Percentiles rank a stretch among this genome's conserved stretches.
phyloP scores from a whole-genome alignment of 2,329 filamentous ascomycete genomes.

The Epichloe sibirici region DNA sequence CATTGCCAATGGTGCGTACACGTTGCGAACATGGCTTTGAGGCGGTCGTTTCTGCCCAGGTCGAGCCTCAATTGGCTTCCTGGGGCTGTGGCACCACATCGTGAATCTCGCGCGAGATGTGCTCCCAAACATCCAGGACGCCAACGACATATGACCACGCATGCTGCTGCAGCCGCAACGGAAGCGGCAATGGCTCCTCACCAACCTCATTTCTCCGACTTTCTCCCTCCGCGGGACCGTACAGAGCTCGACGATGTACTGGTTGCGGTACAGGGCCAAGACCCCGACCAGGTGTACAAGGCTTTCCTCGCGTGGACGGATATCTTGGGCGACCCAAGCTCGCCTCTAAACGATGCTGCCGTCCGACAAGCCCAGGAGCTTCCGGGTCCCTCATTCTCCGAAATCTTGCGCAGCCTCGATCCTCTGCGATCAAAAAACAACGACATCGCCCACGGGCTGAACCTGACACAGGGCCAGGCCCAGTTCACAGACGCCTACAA shows the following conservation, averaged over 20 bases:
- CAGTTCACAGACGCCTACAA: conserved; percentile 24
- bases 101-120: conserved; percentile 13
- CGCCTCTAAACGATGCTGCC: conserved; percentile 12
- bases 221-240: conserved; percentile 6
- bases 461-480: conserved; percentile 27
- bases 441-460: conserved; percentile 33
- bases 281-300: conserved; percentile 12
- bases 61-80: conserved; percentile 12
- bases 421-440: conserved; percentile 34
- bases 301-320: conserved; percentile 18
- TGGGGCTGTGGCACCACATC: conserved; percentile 8
- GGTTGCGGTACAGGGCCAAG: conserved; percentile 19
- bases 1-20: not conserved
- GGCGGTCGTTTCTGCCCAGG: conserved; percentile 14
- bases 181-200: conserved; percentile 3
- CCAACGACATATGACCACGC: conserved; percentile 15
- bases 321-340: conserved; percentile 10
- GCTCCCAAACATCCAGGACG: conserved; percentile 4
- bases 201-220: conserved; percentile 5
- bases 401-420: conserved; percentile 50
- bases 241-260: conserved; percentile 17
- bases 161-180: conserved; percentile 4
- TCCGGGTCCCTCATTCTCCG: conserved; percentile 45
- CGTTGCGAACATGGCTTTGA: conserved; percentile 17
- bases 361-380: conserved; percentile 26